phyloP scores from a whole-genome alignment of 768 basidiomycete species.

The Boletus barrowsii region DNA sequence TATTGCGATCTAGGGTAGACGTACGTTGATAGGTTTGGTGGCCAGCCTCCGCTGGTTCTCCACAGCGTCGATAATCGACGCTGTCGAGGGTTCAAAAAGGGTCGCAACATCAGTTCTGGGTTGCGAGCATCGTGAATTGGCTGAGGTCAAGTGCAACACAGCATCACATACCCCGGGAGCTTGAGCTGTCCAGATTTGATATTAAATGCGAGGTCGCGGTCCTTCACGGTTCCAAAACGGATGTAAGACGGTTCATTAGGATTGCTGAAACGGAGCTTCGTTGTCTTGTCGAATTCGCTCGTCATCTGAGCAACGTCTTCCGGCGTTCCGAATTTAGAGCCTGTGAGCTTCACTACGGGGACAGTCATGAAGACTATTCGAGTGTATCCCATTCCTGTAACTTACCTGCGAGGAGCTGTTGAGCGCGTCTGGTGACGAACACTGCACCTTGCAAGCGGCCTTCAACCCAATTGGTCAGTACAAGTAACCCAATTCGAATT shows the following conservation, averaged over 20 bases:
- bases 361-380: not conserved
- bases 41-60: constrained; percentile 22
- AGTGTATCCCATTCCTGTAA: not conserved
- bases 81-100: constrained; percentile 29
- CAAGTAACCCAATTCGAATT: not conserved
- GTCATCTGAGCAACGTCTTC: constrained; percentile 44
- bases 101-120: constrained; percentile 28
- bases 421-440: constrained; percentile 47
- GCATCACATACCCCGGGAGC: constrained; percentile 30
- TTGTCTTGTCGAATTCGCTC: constrained; percentile 43
- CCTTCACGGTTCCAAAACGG: constrained; percentile 43
- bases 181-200: constrained; percentile 50
- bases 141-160: no score
- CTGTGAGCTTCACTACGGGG: constrained; percentile 37
- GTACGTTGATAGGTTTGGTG: constrained; percentile 23
- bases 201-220: constrained; percentile 37
- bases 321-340: constrained; percentile 36
- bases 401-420: constrained; percentile 38
- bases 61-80: constrained; percentile 21
- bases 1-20: not conserved
- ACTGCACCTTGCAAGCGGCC: constrained; percentile 51
- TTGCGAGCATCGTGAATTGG: not conserved
- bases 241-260: constrained; percentile 42
- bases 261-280: constrained; percentile 44
- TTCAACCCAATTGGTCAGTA: constrained; percentile 20